Evolutionary conservation across 140 eudicot genomes (phyloP), one percentile per base, ranked within the genome.

Genomic region (Stevia rebaudiana): DNA sequence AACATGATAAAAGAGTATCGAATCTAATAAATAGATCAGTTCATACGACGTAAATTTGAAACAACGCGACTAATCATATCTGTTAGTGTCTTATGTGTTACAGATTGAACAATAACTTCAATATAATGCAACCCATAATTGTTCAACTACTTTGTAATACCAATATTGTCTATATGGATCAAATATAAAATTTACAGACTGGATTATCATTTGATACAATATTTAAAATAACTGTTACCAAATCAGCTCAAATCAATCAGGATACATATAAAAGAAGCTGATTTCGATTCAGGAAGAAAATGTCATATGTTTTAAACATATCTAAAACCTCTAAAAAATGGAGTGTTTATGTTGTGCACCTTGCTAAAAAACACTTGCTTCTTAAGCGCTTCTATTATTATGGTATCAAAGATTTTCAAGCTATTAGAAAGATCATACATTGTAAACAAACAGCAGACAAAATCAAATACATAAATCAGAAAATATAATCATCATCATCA

Each of bases 401-500:
- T n/a, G n/a, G 23, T 12, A 54, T 21, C 28, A 7, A 2, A 3
- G n/a, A 49, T 49, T 49, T 9, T 21, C 28, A 49, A 49, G 13
- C 52, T 1, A 46, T 6, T 17, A 1, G 23, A 16, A 46, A 0
- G 58, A 6, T 51, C 3, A 28, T 28, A 28, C 33, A 28, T 1
- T 28, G 3, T 28, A 28, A 53, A 53, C 0, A 25, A 24, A 51
- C 31, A 51, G 6, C 13, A 51, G 33, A 28, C 33, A 28, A 28
- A 28, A 28, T 1, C 33, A 28, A 28, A 4, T 28, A 41, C 0
- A 46, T 12, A 47, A 49, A 70, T 22, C 36, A 71, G 52, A 24
- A 24, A 61, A 36, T 60, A 71, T 71, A 71, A 60, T 49, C 53
- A 71, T 49, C 54, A 71, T 61, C 63, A 71, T 71, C 63, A 51